phyloP scores from a whole-genome alignment of 345 rosid genomes.

The Clarkia xantiana region DNA sequence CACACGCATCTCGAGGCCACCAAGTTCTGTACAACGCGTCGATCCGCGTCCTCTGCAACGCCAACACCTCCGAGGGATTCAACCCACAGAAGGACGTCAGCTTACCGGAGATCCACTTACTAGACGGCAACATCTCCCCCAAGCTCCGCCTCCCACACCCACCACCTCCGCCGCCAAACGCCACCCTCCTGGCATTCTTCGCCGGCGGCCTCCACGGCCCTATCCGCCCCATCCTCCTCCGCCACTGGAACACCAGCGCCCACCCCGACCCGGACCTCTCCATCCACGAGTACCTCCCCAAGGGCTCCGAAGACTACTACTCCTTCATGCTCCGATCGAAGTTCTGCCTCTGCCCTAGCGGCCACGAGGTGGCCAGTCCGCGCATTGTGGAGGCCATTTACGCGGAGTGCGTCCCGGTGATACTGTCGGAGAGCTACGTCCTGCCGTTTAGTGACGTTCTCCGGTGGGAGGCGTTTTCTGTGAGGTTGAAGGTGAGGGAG shows the following conservation, averaged over 20 bases:
- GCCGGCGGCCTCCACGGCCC: conserved; percentile 80
- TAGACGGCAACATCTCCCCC: conserved; percentile 29
- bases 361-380: conserved; percentile 89
- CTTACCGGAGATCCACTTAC: conserved; percentile 63
- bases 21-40: conserved; percentile 40
- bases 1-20: conserved; percentile 42
- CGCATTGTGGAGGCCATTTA: conserved; percentile 73
- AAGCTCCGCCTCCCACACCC: conserved; percentile 27
- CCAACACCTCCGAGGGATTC: conserved; percentile 89
- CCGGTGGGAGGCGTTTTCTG: conserved; percentile 70
- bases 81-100: conserved; percentile 59
- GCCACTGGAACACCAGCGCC: conserved; percentile 51
- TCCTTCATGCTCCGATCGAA: conserved; percentile 58
- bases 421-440: conserved; percentile 52
- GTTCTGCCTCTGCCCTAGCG: conserved; percentile 89
- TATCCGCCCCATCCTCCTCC: conserved; percentile 45
- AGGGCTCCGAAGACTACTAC: conserved; percentile 40
- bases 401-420: conserved; percentile 76
- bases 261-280: conserved; percentile 40
- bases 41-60: conserved; percentile 79
- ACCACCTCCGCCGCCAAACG: conserved; percentile 20
- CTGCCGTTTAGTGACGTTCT: conserved; percentile 77
- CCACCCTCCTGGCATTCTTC: conserved; percentile 49
- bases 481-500: conserved; percentile 37
- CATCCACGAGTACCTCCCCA: conserved; percentile 58